These are phyloP conservation scores for Xerocomus minutiporus DNA, from an alignment of 1,284 basidiomycete genomes.

Conservation along the genomic window DNA sequence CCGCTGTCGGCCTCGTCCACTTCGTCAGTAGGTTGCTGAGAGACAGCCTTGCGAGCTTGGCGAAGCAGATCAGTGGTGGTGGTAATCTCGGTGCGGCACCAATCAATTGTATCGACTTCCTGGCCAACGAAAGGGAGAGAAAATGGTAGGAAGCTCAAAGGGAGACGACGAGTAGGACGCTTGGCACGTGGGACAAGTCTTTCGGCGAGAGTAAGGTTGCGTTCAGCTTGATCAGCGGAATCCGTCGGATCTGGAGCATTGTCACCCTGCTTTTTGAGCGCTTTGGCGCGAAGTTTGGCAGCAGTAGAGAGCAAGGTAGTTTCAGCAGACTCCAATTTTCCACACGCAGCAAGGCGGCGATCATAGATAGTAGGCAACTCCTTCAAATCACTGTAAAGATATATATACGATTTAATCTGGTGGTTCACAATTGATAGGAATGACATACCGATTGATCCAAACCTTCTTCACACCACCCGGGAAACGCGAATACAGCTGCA, in stretches of 20 bases:
- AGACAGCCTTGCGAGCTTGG: constrained; percentile 42
- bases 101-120: constrained; percentile 91
- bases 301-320: constrained; percentile 72
- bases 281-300: constrained; percentile 57
- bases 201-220: constrained; percentile 43
- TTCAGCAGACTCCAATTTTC: constrained; percentile 84
- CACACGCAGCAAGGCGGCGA: constrained; percentile 68
- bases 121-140: constrained; percentile 64
- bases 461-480: constrained; percentile 85
- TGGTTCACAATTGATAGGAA: not conserved
- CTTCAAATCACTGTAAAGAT: constrained; percentile 56
- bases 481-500: constrained; percentile 63
- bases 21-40: constrained; percentile 17
- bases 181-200: constrained; percentile 61
- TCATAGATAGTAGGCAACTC: constrained; percentile 82
- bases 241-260: constrained; percentile 14
- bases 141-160: constrained; percentile 51
- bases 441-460: constrained; percentile 75
- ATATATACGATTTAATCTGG: not conserved
- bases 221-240: constrained; percentile 40
- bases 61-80: constrained; percentile 49
- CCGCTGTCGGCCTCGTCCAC: constrained; percentile 19
- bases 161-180: constrained; percentile 79
- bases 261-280: constrained; percentile 37
- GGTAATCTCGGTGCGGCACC: constrained; percentile 73